Conservation (phyloP, 495 filamentous ascomycete genomes). For the Platismatia glauca region DNA sequence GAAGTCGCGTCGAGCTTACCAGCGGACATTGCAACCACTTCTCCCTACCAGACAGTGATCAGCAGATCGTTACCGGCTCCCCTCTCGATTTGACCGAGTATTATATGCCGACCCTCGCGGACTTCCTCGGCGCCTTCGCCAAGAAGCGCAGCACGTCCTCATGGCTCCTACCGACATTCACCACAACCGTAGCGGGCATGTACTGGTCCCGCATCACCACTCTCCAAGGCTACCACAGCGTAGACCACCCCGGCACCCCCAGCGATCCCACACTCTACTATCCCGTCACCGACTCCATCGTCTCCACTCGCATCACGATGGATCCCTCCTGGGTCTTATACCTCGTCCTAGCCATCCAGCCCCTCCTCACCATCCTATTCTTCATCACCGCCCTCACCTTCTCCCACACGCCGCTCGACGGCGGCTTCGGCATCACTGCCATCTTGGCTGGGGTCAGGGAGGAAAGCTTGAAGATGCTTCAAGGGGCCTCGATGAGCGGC, state of each 20-base stretch:
- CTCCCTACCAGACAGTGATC: slow-evolving; percentile 4
- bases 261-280: background rate
- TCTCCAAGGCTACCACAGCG: background rate
- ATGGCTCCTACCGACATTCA: slow-evolving; percentile 10
- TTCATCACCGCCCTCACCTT: slow-evolving; percentile 1
- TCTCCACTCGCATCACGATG: slow-evolving; percentile 5
- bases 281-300: background rate
- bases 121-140: slow-evolving; percentile 11
- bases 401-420: slow-evolving; percentile 1
- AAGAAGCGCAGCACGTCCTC: background rate
- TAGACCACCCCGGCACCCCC: too few species aligned
- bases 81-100: slow-evolving; percentile 1
- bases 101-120: slow-evolving; percentile 7
- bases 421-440: slow-evolving; percentile 6
- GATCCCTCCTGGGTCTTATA: slow-evolving; percentile 8
- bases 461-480: slow-evolving; percentile 9
- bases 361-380: background rate
- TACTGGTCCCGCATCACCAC: slow-evolving; percentile 8
- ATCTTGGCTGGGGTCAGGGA: background rate
- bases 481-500: slow-evolving; percentile 11
- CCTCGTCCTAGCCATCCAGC: slow-evolving; percentile 6
- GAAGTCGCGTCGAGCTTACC: slow-evolving; percentile 7
- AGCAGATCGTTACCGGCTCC: slow-evolving; percentile 14
- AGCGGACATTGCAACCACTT: slow-evolving; percentile 3
- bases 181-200: slow-evolving; percentile 6